Evolutionary conservation across 2,329 filamentous ascomycete genomes (phyloP).

Genomic region (Hypocreales sp.): DNA sequence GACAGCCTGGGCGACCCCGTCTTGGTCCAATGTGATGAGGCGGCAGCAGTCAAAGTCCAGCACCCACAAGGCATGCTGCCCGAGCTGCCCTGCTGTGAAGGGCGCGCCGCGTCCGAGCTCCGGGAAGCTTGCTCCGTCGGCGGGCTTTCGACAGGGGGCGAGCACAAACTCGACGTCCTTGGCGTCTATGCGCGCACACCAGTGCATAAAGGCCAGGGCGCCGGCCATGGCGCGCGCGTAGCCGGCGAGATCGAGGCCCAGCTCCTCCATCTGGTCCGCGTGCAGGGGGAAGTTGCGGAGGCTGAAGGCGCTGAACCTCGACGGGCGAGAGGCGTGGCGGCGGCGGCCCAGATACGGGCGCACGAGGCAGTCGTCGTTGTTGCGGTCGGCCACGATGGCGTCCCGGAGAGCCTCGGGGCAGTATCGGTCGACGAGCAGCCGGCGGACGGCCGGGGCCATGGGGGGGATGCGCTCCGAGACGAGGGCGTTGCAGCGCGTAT

Average conservation of each 20-base stretch:
- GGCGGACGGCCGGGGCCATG: slow-evolving; percentile 4
- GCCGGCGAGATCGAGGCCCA: slow-evolving; percentile 15
- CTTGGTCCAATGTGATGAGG: slow-evolving; percentile 16
- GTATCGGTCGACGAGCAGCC: slow-evolving; percentile 8
- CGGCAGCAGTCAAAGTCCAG: slow-evolving; percentile 30
- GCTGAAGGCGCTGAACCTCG: slow-evolving; percentile 13
- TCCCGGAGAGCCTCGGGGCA: slow-evolving; percentile 2
- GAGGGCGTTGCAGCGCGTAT: slow-evolving; percentile 10
- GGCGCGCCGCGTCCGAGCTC: not conserved
- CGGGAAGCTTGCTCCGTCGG: not conserved
- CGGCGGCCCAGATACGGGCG: slow-evolving; percentile 30
- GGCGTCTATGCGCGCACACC: slow-evolving; percentile 29
- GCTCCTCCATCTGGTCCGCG: slow-evolving; percentile 29
- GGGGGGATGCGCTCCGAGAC: slow-evolving; percentile 14
- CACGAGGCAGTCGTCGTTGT: slow-evolving; percentile 30
- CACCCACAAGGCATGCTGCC: slow-evolving; percentile 23
- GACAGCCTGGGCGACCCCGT: slow-evolving; percentile 24
- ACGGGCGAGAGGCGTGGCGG: no score
- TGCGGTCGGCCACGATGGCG: slow-evolving; percentile 7
- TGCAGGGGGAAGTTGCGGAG: slow-evolving; percentile 34
- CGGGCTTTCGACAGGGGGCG: slow-evolving; percentile 10
- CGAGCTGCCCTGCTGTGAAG: slow-evolving; percentile 7
- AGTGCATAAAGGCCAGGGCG: slow-evolving; percentile 33
- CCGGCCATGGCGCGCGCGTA: slow-evolving; percentile 32
- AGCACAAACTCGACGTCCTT: slow-evolving; percentile 42